A percentile compares a stretch with the other conserved stretches of the same genome.
phyloP scores from a whole-genome alignment of 225 moss, liverwort and hornwort genomes.

The Climacium dendroides region DNA sequence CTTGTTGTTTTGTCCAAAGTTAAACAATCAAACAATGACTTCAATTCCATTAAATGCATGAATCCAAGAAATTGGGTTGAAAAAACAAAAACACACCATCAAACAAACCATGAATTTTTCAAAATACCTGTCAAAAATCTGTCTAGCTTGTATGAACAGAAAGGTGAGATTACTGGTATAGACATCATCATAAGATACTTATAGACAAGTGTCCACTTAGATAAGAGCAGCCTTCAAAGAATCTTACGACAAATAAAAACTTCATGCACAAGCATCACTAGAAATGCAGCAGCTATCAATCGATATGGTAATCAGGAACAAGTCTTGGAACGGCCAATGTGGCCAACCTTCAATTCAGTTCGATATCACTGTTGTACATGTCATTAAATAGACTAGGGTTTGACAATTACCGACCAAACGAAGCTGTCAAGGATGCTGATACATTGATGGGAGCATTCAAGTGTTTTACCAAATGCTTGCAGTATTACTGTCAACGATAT shows the following conservation, averaged over 20 bases:
- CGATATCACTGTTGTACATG: neutral
- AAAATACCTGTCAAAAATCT: neutral
- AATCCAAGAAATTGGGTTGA: neutral
- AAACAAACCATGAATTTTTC: neutral
- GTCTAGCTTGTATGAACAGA: neutral
- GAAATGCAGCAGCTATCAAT: neutral
- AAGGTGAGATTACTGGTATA: neutral
- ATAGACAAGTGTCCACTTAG: neutral
- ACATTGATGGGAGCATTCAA: neutral
- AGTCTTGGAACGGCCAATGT: neutral
- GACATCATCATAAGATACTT: neutral
- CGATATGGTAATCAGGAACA: neutral
- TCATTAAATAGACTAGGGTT: neutral
- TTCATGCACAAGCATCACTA: neutral
- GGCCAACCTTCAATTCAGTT: neutral
- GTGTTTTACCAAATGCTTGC: neutral
- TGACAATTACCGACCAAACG: neutral
- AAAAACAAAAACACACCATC: neutral
- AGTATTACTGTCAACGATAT: neutral
- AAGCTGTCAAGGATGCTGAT: neutral
- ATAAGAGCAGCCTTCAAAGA: neutral
- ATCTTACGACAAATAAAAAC: neutral
- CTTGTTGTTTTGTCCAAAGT: neutral
- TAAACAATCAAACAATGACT: neutral
- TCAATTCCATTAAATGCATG: neutral